Base-by-base conservation (phyloP, 2,329 filamentous ascomycete species). In the Colletotrichum sublineola region DNA sequence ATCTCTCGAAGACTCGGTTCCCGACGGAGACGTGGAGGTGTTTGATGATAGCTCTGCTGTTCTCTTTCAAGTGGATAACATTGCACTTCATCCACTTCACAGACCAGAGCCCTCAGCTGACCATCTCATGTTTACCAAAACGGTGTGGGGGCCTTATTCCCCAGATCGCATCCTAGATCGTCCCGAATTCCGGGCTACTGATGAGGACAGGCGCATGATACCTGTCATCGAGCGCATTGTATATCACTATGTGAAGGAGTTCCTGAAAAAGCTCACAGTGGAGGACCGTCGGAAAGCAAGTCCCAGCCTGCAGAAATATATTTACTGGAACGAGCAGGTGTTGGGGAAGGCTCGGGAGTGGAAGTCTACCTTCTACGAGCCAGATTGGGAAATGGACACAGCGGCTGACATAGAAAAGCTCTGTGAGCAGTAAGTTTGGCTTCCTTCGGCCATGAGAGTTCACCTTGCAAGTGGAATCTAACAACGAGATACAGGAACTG, bases 301-400 rank as follows among this genome's bases (percentile, higher is more conserved):
- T 20, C 42, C 12, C 38, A 29, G 29, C 15, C 50, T 53, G 7
- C 62, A 67, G 40, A 66, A 20, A 5, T 55, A 70, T 14, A 67
- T 70, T 53, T 8, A 66, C 55, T 70, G 67, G 67, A 53, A 61
- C 31, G 63, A 67, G 46, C 55, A 70, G 14, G 55, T 70, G 2
- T 8, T 44, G n/a, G n/a, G 5, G 6, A 61, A 70, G 40, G 62
- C 50, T 9, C 40, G 52, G 20, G 53, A 36, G 44, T 18, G 55
- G 67, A 62, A 57, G 40, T 6, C 40, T 9, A 36, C 20, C 14
- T 58, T 46, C 20, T 69, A 69, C 18, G 44, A 66, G 5, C 6
- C 36, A 12, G 20, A 29, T 6, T 63, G 60, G 55, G 64, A 67
- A 5, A 1, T 38, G 36, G 33, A 68, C 36, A 63, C 66, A n/a